These are phyloP conservation scores for Microcyclospora pomicola DNA, from an alignment of 2,329 filamentous ascomycete species.

Conservation along the genomic window DNA sequence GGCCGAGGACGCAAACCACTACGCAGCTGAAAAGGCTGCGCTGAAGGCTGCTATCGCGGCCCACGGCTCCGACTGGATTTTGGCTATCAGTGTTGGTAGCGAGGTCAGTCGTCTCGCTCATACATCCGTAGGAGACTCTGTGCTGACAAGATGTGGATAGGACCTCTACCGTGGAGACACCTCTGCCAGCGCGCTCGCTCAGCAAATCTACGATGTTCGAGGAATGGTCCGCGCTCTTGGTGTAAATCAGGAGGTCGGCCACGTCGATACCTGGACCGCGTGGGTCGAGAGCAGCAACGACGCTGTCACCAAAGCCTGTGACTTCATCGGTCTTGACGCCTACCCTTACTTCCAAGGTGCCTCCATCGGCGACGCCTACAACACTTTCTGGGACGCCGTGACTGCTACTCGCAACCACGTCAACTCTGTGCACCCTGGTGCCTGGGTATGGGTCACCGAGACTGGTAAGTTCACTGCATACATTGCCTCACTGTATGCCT, in stretches of 20 bases:
- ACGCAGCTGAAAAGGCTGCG: constrained; percentile 46
- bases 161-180: constrained; percentile 48
- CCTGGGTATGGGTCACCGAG: constrained; percentile 23
- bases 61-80: constrained; percentile 45
- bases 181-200: constrained; percentile 26
- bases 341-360: constrained; percentile 53
- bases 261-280: constrained; percentile 48
- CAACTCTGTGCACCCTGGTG: constrained; percentile 26
- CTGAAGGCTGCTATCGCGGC: constrained; percentile 42
- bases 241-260: constrained; percentile 40
- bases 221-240: constrained; percentile 37
- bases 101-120: constrained; percentile 27
- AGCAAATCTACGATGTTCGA: constrained; percentile 38
- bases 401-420: constrained; percentile 27
- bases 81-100: constrained; percentile 51
- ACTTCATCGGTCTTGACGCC: constrained; percentile 52
- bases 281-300: constrained; percentile 45
- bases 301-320: constrained; percentile 46
- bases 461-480: constrained; percentile 2
- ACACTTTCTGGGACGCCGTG: constrained; percentile 38
- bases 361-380: constrained; percentile 42
- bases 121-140: not conserved
- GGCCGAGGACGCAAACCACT: constrained; percentile 37
- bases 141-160: no score
- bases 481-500: constrained; percentile 9